Conservation (phyloP, 805 yeast genomes). For the Saturnispora sanitii region DNA sequence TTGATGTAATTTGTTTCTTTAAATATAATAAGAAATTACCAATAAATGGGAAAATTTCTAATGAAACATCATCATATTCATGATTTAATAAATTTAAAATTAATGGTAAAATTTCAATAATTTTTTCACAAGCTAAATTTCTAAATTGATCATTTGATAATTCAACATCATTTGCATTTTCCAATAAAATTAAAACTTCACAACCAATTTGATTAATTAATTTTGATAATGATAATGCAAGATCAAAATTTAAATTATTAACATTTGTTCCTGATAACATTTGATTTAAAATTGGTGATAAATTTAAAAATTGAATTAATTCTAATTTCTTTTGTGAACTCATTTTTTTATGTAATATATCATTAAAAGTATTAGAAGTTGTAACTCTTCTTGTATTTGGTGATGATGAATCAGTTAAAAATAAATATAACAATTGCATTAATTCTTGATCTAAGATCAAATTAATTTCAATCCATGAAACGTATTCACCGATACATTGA, state of each 20-base stretch:
- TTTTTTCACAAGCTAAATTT: conserved; percentile 32
- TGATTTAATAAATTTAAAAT: conserved; percentile 62
- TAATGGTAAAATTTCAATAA: conserved; percentile 61
- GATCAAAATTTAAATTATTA: conserved; percentile 50
- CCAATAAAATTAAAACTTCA: conserved; percentile 65
- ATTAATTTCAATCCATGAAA: conserved; percentile 85
- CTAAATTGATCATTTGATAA: conserved; percentile 31
- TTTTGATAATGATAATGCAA: conserved; percentile 62
- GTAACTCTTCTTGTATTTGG: conserved; percentile 39
- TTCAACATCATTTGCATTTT: conserved; percentile 32
- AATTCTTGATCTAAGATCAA: conserved; percentile 56
- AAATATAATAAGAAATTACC: conserved; percentile 63
- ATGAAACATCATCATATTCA: conserved; percentile 82
- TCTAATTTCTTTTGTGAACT: conserved; percentile 47
- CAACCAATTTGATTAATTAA: conserved; percentile 63
- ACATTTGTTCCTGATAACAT: conserved; percentile 29
- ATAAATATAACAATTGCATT: conserved; percentile 48
- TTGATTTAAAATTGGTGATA: conserved; percentile 43
- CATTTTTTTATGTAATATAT: conserved; percentile 51
- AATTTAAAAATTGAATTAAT: conserved; percentile 56
- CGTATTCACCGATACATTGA: conserved; percentile 70
- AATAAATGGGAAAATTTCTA: conserved; percentile 74
- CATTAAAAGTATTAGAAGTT: conserved; percentile 47
- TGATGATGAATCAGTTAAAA: conserved; percentile 28
- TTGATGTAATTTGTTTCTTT: conserved; percentile 40